phyloP scores from a whole-genome alignment of 2,329 filamentous ascomycete genomes.

The Ascochyta koolunga region DNA sequence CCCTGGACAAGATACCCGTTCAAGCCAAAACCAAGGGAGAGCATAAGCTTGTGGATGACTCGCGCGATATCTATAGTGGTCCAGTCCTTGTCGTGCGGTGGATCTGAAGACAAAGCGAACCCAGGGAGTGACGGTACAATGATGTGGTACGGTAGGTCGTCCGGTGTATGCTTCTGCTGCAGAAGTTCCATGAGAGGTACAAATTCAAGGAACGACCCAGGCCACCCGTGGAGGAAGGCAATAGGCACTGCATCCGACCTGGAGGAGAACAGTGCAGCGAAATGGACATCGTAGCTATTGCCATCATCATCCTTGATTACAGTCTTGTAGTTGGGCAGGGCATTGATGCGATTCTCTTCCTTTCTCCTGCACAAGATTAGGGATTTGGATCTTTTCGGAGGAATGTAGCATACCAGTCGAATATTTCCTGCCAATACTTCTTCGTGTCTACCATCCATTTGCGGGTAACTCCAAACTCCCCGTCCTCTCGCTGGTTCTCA shows the following conservation, averaged over 20 bases:
- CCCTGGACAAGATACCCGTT: conserved; percentile 62
- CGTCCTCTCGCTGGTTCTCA: conserved; percentile 35
- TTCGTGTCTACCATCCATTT: conserved; percentile 41
- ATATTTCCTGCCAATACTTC: conserved; percentile 37
- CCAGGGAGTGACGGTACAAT: conserved; percentile 63
- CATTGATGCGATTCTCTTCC: conserved; percentile 54
- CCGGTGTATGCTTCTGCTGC: conserved; percentile 55
- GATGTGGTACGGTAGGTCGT: conserved; percentile 62
- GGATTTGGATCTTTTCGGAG: too few species aligned
- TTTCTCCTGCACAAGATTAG: conserved; percentile 34
- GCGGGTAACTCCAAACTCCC: conserved; percentile 39
- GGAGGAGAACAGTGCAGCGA: conserved; percentile 61
- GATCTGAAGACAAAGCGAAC: conserved; percentile 58
- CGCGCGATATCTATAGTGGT: conserved; percentile 48
- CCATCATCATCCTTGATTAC: conserved; percentile 50
- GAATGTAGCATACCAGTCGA: conserved; percentile 40
- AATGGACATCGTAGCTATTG: conserved; percentile 55
- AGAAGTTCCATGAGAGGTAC: conserved; percentile 58
- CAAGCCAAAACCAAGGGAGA: conserved; percentile 57
- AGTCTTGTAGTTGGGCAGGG: conserved; percentile 57
- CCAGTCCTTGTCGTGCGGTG: conserved; percentile 56
- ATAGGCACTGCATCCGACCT: conserved; percentile 58
- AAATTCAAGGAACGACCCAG: conserved; percentile 61
- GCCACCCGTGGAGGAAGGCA: conserved; percentile 63
- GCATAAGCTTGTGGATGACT: conserved; percentile 59